Evolutionary conservation across 106 monocot genomes (phyloP).

Genomic region (Alisma plantagoaquatica): DNA sequence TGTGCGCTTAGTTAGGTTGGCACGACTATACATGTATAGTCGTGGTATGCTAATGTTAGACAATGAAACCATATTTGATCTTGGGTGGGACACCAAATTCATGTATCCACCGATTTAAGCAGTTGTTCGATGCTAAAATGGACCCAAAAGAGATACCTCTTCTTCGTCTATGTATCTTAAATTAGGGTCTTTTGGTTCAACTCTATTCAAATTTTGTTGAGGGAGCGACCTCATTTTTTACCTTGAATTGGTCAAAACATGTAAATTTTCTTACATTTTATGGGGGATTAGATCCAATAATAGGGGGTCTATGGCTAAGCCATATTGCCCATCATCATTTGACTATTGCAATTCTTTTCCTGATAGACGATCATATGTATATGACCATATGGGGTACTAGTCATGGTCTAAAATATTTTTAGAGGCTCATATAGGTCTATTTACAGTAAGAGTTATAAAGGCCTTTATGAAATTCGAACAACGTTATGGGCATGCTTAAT

Average conservation of each 20-base stretch:
- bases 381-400: background rate
- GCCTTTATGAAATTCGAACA: no score
- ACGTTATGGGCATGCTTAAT: no score
- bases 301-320: slow-evolving; percentile 2
- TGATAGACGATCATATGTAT: background rate
- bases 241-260: slow-evolving; percentile 3
- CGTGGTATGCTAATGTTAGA: no score
- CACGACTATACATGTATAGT: no score
- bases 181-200: slow-evolving; percentile 1
- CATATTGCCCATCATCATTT: background rate
- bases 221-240: background rate
- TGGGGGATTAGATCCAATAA: slow-evolving; percentile 1
- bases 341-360: background rate
- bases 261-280: background rate
- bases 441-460: no score
- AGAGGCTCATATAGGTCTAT: no score
- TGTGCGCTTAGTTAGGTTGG: no score
- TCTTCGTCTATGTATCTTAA: slow-evolving; percentile 1
- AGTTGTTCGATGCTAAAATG: background rate
- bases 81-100: background rate
- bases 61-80: no score
- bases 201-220: background rate
- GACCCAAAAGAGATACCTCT: background rate
- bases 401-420: no score
- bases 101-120: background rate